Conservation (phyloP, 2,329 filamentous ascomycete genomes). For the Colletotrichum somersetense region DNA sequence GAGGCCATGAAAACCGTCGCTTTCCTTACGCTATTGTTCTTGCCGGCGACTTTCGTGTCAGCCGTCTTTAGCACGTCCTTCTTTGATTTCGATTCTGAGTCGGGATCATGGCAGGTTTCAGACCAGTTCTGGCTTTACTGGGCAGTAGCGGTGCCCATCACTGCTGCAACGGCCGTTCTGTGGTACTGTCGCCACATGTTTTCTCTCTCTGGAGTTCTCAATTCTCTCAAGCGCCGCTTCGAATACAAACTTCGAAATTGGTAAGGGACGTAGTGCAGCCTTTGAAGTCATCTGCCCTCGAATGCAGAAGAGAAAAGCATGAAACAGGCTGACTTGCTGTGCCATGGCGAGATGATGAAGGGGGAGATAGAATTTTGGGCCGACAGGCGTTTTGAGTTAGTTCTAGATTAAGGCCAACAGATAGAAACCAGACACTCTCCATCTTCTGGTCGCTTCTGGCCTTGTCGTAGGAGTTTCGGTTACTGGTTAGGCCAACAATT, state of each 20-base stretch:
- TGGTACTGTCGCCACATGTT: slow-evolving; percentile 43
- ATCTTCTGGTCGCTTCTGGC: neutral
- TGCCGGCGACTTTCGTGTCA: slow-evolving; percentile 65
- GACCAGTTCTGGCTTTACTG: slow-evolving; percentile 54
- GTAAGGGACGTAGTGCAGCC: neutral
- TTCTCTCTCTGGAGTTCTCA: neutral
- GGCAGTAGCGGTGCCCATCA: slow-evolving; percentile 50
- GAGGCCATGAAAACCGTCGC: slow-evolving; percentile 65
- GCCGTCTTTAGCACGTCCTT: slow-evolving; percentile 62
- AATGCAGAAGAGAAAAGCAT: neutral
- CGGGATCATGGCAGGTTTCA: slow-evolving; percentile 48
- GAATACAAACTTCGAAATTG: neutral
- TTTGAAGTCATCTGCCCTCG: no score
- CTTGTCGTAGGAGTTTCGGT: neutral
- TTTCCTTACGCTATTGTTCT: slow-evolving; percentile 61
- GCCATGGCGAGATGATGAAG: neutral
- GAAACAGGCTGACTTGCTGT: neutral
- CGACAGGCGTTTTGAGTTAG: neutral
- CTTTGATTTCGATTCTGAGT: slow-evolving; percentile 50
- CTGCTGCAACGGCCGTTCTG: slow-evolving; percentile 39
- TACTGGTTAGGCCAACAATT: neutral
- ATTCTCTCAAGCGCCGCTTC: neutral
- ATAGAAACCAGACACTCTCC: neutral
- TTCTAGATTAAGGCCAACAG: neutral
- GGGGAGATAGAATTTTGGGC: no score